These are phyloP conservation scores for Vigna trinervia DNA, from an alignment of 306 rosid genomes.

Conservation along the genomic window DNA sequence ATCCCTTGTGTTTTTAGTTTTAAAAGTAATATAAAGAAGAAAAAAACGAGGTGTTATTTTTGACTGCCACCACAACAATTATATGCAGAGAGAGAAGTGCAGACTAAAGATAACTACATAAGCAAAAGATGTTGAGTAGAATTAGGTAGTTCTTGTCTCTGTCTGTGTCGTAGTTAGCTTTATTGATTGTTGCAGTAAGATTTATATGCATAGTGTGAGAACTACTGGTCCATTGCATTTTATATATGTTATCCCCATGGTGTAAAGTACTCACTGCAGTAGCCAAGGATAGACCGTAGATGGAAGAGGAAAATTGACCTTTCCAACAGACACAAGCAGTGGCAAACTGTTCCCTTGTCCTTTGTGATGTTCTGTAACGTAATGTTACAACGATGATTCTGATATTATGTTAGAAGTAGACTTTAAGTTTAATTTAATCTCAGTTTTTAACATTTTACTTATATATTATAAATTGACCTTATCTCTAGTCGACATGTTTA, in stretches of 20 bases:
- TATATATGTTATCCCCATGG: conserved; percentile 24
- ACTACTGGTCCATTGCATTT: conserved; percentile 38
- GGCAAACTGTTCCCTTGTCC: conserved; percentile 25
- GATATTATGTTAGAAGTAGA: no score
- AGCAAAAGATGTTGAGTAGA: conserved; percentile 16
- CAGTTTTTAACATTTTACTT: no score
- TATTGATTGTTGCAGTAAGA: conserved; percentile 17
- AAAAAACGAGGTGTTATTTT: background rate
- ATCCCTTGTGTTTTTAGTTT: background rate
- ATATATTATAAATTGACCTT: no score
- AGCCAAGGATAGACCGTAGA: conserved; percentile 36
- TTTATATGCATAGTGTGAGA: conserved; percentile 20
- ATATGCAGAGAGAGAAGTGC: background rate
- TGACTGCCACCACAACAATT: conserved; percentile 36
- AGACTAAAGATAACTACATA: background rate
- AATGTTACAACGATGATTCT: no score
- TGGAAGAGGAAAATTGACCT: conserved; percentile 9
- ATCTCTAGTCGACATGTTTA: no score
- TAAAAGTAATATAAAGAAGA: conserved; percentile 3
- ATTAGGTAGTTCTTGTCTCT: conserved; percentile 23
- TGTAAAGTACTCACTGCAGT: conserved; percentile 41
- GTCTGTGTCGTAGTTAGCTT: background rate
- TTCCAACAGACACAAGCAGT: conserved; percentile 35
- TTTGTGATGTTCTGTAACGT: background rate
- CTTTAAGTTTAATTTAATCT: no score